Conservation (phyloP, 768 basidiomycete genomes). For the Tulasnella sp. region DNA sequence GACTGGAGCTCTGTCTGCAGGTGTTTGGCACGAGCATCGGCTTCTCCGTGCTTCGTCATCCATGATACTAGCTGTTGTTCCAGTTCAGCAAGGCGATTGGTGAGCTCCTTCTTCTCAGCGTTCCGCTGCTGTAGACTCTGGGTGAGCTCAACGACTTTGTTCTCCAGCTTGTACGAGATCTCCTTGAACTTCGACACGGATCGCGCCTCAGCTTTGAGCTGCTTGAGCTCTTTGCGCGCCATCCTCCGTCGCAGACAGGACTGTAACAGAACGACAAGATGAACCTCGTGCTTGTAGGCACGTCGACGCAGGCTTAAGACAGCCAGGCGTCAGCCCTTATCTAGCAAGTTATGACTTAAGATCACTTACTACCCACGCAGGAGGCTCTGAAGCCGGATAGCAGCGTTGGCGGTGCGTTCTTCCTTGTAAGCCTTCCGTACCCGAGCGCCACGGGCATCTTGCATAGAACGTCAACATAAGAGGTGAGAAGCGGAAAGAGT, state of each 20-base stretch:
- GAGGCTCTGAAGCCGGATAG: slow-evolving; percentile 65
- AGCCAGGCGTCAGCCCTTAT: not conserved
- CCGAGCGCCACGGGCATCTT: slow-evolving; percentile 66
- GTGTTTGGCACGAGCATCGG: slow-evolving; percentile 59
- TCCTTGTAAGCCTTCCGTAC: slow-evolving; percentile 50
- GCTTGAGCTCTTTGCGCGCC: slow-evolving; percentile 76
- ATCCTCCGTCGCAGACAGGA: slow-evolving; percentile 83
- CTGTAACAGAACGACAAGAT: slow-evolving; percentile 72
- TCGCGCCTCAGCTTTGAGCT: slow-evolving; percentile 80
- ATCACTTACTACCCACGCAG: slow-evolving; percentile 74
- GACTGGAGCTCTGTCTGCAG: slow-evolving; percentile 57
- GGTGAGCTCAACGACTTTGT: slow-evolving; percentile 98
- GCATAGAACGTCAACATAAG: not conserved
- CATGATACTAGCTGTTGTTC: slow-evolving; percentile 81
- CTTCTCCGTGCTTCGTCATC: slow-evolving; percentile 80
- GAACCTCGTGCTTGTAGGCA: slow-evolving; percentile 46
- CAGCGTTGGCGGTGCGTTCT: slow-evolving; percentile 47
- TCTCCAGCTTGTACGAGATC: slow-evolving; percentile 93
- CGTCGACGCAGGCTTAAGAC: slow-evolving; percentile 35
- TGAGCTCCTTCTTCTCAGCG: slow-evolving; percentile 80
- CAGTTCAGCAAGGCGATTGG: slow-evolving; percentile 58
- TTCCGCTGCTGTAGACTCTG: slow-evolving; percentile 85
- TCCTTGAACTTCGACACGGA: slow-evolving; percentile 98
- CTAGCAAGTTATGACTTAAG: not conserved
- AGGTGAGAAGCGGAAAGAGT: slow-evolving; percentile 2